Evolutionary conservation across 179 eudicot species (phyloP).

Genomic region (Silene vulgaris): DNA sequence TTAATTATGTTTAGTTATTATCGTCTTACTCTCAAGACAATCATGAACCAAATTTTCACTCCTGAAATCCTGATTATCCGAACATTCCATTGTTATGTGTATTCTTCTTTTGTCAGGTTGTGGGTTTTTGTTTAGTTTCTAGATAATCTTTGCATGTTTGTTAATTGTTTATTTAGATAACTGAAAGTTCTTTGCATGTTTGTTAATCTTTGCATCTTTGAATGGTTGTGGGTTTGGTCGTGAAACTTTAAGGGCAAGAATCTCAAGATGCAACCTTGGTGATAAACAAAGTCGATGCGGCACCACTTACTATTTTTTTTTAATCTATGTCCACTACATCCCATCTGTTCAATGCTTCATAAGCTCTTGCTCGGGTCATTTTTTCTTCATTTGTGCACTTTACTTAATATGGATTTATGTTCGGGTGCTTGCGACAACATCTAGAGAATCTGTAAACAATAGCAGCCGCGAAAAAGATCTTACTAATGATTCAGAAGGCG

Average conservation of each 20-base stretch:
- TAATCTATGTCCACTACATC: not conserved
- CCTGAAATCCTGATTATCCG: conserved; percentile 9
- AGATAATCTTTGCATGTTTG: conserved; percentile 1
- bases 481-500: conserved; percentile 41
- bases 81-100: not conserved
- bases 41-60: not conserved
- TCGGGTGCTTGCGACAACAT: conserved; percentile 74
- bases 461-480: conserved; percentile 41
- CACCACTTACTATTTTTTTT: not conserved
- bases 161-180: not conserved
- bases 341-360: conserved; percentile 9
- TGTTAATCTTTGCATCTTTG: no score
- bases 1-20: not conserved
- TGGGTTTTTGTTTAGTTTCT: conserved; percentile 1
- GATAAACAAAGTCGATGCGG: not conserved
- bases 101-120: not conserved
- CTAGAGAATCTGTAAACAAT: conserved; percentile 42
- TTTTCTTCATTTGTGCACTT: conserved; percentile 12
- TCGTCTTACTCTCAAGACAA: not conserved
- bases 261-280: conserved; percentile 1
- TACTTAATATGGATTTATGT: conserved; percentile 17
- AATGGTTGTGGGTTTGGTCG: not conserved
- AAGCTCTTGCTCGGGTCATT: not conserved
- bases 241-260: not conserved
- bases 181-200: not conserved